Evolutionary conservation across 2,329 filamentous ascomycete genomes (phyloP).

Genomic region (Hymenoscyphus repandus): DNA sequence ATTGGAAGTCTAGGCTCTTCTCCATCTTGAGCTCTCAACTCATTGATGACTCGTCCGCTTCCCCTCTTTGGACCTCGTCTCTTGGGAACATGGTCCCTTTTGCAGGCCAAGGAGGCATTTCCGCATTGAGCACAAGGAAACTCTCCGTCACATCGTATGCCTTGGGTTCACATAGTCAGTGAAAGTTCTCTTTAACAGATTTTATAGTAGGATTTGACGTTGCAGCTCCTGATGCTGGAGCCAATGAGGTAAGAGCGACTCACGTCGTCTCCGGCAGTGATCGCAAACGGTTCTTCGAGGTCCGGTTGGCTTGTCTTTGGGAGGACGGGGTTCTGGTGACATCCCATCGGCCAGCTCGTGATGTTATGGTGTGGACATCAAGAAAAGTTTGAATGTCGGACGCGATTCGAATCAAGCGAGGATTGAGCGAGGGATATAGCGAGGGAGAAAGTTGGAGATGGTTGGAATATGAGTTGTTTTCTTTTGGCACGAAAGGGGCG

Average conservation of each 20-base stretch:
- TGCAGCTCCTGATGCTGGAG: not conserved
- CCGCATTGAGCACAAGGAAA: slow-evolving; percentile 56
- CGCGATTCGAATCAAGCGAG: not conserved
- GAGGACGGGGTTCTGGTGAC: slow-evolving; percentile 21
- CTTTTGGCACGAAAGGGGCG: too few species aligned
- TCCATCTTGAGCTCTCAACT: slow-evolving; percentile 48
- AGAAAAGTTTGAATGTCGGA: not conserved
- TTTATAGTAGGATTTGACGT: too few species aligned
- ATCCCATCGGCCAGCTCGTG: slow-evolving; percentile 19
- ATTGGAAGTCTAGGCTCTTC: slow-evolving; percentile 29
- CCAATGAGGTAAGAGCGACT: slow-evolving; percentile 14
- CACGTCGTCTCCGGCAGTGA: slow-evolving; percentile 40
- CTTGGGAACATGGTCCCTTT: slow-evolving; percentile 58
- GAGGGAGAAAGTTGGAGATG: too few species aligned
- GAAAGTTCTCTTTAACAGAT: slow-evolving; percentile 7
- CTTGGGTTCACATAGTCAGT: slow-evolving; percentile 30
- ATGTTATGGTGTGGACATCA: slow-evolving; percentile 14
- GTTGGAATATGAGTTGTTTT: too few species aligned
- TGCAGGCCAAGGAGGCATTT: slow-evolving; percentile 54
- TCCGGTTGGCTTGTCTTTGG: slow-evolving; percentile 14
- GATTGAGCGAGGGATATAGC: too few species aligned
- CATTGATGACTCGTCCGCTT: slow-evolving; percentile 57
- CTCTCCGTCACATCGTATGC: slow-evolving; percentile 41
- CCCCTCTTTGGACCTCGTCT: slow-evolving; percentile 60
- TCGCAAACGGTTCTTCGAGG: slow-evolving; percentile 38